phyloP scores from a whole-genome alignment of 305 asterid genomes.

The Fraxinus paxiana region DNA sequence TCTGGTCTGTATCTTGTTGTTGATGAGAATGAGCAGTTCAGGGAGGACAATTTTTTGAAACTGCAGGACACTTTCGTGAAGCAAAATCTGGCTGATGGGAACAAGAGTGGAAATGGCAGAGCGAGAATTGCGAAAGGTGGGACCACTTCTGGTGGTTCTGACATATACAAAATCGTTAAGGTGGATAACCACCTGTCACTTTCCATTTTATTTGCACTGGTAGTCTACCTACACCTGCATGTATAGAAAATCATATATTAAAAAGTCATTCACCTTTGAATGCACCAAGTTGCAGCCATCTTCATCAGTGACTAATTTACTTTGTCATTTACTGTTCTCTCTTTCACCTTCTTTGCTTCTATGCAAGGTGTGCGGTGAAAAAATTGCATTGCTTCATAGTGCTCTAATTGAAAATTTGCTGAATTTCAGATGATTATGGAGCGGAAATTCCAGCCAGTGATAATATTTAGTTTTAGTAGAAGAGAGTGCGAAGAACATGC shows the following conservation, averaged over 20 bases:
- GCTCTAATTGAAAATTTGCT: conserved; percentile 22
- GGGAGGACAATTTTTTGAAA: conserved; percentile 79
- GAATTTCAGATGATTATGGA: conserved; percentile 89
- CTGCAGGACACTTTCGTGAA: conserved; percentile 76
- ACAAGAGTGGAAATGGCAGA: conserved; percentile 51
- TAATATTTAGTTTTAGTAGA: conserved; percentile 93
- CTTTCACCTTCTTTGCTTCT: conserved; percentile 1
- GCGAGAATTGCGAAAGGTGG: conserved; percentile 77
- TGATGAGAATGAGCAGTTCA: conserved; percentile 94
- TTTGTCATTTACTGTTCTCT: neutral
- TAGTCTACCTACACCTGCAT: neutral
- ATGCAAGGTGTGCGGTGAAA: neutral
- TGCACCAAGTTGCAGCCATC: neutral
- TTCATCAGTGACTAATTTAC: neutral
- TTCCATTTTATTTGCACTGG: conserved; percentile 1
- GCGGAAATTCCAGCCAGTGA: conserved; percentile 92
- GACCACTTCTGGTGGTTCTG: conserved; percentile 66
- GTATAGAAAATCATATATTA: neutral
- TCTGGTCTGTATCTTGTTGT: conserved; percentile 92
- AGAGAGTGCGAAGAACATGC: conserved; percentile 99
- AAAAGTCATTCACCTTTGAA: neutral
- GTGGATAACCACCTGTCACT: conserved; percentile 32
- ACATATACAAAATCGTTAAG: conserved; percentile 93
- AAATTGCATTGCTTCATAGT: conserved; percentile 1
- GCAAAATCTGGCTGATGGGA: conserved; percentile 49